Evolutionary conservation across 2,329 filamentous ascomycete species (phyloP).

Genomic region (Tolypocladium album): DNA sequence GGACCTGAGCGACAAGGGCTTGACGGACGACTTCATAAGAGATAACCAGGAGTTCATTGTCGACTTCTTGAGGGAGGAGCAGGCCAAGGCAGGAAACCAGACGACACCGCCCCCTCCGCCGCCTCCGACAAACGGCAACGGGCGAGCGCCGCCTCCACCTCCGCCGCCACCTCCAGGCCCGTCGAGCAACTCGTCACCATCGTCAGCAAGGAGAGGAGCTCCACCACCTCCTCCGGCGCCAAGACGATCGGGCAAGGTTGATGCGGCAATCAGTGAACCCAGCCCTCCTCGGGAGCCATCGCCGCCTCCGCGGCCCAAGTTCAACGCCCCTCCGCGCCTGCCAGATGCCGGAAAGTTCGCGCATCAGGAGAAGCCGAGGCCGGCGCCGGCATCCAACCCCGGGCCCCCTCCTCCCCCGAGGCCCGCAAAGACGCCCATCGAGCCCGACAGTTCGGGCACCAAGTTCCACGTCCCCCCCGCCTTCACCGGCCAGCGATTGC

Average conservation of each 20-base stretch:
- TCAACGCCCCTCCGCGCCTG: conserved; percentile 77
- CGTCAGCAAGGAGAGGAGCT: conserved; percentile 9
- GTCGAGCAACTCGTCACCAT: conserved; percentile 1
- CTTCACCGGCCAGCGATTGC: conserved; percentile 59
- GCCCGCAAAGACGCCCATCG: conserved; percentile 60
- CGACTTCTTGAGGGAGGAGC: conserved; percentile 50
- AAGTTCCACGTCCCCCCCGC: conserved; percentile 72
- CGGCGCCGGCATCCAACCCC: conserved; percentile 13
- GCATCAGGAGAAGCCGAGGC: conserved; percentile 31
- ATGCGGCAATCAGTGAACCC: conserved; percentile 57
- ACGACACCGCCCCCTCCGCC: conserved; percentile 12
- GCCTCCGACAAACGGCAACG: conserved; percentile 19
- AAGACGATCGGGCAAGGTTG: conserved; percentile 44
- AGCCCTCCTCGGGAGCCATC: conserved; percentile 59
- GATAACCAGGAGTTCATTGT: conserved; percentile 61
- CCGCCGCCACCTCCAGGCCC: conserved; percentile 13
- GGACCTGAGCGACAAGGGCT: conserved; percentile 49
- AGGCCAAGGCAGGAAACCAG: conserved; percentile 24
- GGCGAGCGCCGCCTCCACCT: conserved; percentile 23
- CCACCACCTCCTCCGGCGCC: conserved; percentile 34
- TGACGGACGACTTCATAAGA: conserved; percentile 56
- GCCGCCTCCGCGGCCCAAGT: conserved; percentile 49
- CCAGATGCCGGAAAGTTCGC: conserved; percentile 85
- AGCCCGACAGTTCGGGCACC: conserved; percentile 41
- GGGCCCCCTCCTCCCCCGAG: conserved; percentile 25